These are phyloP conservation scores for Saccharum spontaneum DNA, from an alignment of 176 grass and related monocot species.

Conservation along the genomic window DNA sequence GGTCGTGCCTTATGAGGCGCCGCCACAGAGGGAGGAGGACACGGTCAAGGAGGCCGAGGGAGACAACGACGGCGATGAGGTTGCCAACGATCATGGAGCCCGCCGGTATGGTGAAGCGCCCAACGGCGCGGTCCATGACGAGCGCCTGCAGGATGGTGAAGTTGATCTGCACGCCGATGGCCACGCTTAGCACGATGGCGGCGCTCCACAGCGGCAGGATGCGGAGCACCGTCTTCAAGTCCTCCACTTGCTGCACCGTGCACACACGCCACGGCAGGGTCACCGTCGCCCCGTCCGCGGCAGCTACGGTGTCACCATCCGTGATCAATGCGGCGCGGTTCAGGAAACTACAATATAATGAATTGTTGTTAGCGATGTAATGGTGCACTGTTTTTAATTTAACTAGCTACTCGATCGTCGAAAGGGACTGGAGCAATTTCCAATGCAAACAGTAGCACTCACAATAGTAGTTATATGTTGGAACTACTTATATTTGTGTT, in stretches of 20 bases:
- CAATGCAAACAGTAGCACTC: too few species aligned
- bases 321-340: slow-evolving; percentile 70
- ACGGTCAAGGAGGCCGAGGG: slow-evolving; percentile 61
- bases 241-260: slow-evolving; percentile 72
- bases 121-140: slow-evolving; percentile 66
- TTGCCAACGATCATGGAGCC: slow-evolving; percentile 42
- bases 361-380: neutral
- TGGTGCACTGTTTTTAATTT: too few species aligned
- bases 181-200: slow-evolving; percentile 47
- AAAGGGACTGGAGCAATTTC: too few species aligned
- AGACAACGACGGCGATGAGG: slow-evolving; percentile 30
- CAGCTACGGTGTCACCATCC: slow-evolving; percentile 30
- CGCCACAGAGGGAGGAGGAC: slow-evolving; percentile 51
- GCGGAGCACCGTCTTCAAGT: slow-evolving; percentile 61
- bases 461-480: too few species aligned
- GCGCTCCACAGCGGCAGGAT: slow-evolving; percentile 66
- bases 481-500: too few species aligned
- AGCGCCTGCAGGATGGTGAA: slow-evolving; percentile 72
- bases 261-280: slow-evolving; percentile 57
- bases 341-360: slow-evolving; percentile 39
- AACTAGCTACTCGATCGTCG: too few species aligned
- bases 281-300: slow-evolving; percentile 16
- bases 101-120: slow-evolving; percentile 57
- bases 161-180: slow-evolving; percentile 61
- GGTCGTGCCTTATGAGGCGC: slow-evolving; percentile 21